A percentile compares a stretch with the other conserved stretches of the same genome.
Conservation (phyloP, 2,329 filamentous ascomycete genomes). For the Hypoxylon sp. region DNA sequence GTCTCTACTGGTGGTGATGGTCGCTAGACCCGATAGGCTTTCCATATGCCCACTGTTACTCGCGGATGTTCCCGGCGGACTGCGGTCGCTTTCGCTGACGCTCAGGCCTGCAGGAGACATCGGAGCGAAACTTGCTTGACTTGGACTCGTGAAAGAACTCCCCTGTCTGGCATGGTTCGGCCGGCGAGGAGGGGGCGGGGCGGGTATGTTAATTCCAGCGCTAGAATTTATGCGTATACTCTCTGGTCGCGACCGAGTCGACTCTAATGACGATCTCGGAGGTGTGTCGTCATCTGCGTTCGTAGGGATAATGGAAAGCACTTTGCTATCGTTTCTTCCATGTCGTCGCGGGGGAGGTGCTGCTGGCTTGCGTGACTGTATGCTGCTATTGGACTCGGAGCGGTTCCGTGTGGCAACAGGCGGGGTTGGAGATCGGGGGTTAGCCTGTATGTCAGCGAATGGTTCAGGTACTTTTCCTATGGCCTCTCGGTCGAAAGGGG, state of each 20-base stretch:
- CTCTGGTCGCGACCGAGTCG: constrained; percentile 56
- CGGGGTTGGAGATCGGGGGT: constrained; percentile 52
- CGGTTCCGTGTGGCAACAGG: constrained; percentile 48
- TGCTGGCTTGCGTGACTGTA: constrained; percentile 52
- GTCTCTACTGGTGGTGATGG: constrained; percentile 36
- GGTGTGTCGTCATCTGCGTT: constrained; percentile 51
- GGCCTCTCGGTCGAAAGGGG: constrained; percentile 62
- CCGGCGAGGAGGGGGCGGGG: constrained; percentile 63
- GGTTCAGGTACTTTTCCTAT: constrained; percentile 60
- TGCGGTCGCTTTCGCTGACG: constrained; percentile 34
- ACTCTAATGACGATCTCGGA: constrained; percentile 61
- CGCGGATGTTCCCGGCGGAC: constrained; percentile 24
- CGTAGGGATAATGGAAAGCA: constrained; percentile 31
- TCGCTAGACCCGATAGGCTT: constrained; percentile 19
- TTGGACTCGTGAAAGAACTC: constrained; percentile 44
- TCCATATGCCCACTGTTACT: constrained; percentile 16
- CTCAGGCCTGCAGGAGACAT: constrained; percentile 27
- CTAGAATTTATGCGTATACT: constrained; percentile 54
- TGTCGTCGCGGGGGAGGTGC: constrained; percentile 62
- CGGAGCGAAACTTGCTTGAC: constrained; percentile 40
- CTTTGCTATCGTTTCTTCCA: constrained; percentile 55
- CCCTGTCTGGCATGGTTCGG: constrained; percentile 49
- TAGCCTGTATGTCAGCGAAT: constrained; percentile 46
- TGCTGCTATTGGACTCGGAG: constrained; percentile 44
- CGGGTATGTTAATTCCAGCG: constrained; percentile 40